Evolutionary conservation across 2,329 filamentous ascomycete species (phyloP).

Genomic region (Diaporthe caulivora): DNA sequence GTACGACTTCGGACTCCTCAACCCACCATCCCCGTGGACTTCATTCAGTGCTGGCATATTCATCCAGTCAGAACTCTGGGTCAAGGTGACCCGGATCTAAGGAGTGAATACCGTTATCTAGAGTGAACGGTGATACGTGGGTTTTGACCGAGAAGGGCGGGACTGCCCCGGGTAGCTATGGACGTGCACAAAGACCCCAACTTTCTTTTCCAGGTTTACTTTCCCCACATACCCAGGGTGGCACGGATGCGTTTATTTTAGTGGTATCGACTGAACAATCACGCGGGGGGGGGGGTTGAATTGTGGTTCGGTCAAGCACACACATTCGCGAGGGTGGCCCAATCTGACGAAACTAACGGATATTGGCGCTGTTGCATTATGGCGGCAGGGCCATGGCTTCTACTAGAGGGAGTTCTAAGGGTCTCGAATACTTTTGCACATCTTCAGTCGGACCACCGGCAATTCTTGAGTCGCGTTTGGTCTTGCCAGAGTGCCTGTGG

Average conservation of each 20-base stretch:
- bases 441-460: neutral
- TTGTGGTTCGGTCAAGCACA: neutral
- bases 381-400: neutral
- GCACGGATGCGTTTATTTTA: neutral
- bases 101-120: neutral
- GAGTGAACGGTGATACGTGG: neutral
- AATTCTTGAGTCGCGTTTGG: neutral
- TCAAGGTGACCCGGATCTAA: slow-evolving; percentile 45
- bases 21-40: slow-evolving; percentile 43
- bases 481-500: neutral
- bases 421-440: neutral
- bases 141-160: neutral
- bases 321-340: slow-evolving; percentile 4
- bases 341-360: neutral
- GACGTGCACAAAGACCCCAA: neutral
- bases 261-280: slow-evolving; percentile 21
- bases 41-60: slow-evolving; percentile 47
- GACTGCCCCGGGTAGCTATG: slow-evolving; percentile 1
- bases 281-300: neutral
- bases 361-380: neutral
- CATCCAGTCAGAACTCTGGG: slow-evolving; percentile 45
- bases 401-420: too few species aligned
- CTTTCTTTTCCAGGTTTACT: neutral
- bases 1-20: slow-evolving; percentile 45
- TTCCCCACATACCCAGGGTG: slow-evolving; percentile 20